Conservation (phyloP, 2,329 filamentous ascomycete genomes). For the Calonectria ilicicola region DNA sequence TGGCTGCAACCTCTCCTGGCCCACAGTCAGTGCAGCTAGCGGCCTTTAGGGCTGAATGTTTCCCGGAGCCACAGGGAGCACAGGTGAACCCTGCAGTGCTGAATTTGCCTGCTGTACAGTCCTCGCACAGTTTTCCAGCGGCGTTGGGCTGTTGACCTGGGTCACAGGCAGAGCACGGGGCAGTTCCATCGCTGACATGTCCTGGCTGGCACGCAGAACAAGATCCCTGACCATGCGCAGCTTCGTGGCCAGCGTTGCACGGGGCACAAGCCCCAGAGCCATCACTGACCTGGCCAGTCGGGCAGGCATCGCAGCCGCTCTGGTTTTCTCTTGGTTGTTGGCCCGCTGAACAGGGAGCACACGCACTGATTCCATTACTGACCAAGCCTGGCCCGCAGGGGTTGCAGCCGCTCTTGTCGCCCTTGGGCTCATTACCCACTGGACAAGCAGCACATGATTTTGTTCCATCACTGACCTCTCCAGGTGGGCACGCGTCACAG, state of each 20-base stretch:
- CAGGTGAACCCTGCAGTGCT: neutral
- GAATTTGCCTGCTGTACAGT: neutral
- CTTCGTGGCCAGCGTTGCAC: neutral
- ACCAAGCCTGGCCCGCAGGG: neutral
- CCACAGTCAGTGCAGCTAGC: neutral
- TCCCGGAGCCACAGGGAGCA: neutral
- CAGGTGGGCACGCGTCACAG: neutral
- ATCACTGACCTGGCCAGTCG: neutral
- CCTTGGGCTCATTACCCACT: neutral
- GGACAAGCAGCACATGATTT: neutral
- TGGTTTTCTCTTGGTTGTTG: neutral
- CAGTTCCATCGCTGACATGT: neutral
- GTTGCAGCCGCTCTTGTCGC: neutral
- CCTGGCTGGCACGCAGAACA: neutral
- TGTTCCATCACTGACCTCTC: neutral
- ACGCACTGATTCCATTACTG: neutral
- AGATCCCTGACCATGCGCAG: neutral
- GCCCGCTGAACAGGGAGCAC: neutral
- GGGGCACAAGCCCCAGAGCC: neutral
- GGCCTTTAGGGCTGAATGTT: neutral
- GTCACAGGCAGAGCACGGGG: neutral
- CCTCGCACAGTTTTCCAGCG: neutral
- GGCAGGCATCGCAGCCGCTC: neutral
- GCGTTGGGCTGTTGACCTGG: neutral
- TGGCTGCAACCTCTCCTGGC: neutral